Percentiles rank a stretch among this genome's conserved stretches.
Conservation (phyloP, 2,329 filamentous ascomycete genomes). For the Colletotrichum viniferum region DNA sequence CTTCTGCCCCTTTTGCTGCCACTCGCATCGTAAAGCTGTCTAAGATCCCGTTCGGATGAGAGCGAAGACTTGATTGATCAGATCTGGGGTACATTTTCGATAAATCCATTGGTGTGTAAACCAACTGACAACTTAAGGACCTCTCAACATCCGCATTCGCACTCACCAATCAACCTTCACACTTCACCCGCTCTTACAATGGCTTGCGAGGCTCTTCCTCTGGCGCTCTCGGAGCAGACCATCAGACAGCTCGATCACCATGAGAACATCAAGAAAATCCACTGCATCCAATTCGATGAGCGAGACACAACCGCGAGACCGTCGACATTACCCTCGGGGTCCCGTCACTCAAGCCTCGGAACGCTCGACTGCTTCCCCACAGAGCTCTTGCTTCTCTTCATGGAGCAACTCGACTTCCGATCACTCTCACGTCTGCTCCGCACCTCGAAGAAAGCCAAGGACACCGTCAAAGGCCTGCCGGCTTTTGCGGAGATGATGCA, state of each 20-base stretch:
- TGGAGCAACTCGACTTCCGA: constrained; percentile 31
- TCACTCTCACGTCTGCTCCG: constrained; percentile 32
- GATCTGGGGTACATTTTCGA: background rate
- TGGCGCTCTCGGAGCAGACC: background rate
- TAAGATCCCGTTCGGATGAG: background rate
- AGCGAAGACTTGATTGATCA: background rate
- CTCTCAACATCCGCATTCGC: background rate
- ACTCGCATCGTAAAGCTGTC: background rate
- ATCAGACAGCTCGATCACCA: background rate
- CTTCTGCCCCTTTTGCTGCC: background rate
- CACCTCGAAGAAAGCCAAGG: constrained; percentile 27
- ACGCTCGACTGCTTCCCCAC: constrained; percentile 29
- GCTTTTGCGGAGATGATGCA: constrained; percentile 47
- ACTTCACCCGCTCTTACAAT: background rate
- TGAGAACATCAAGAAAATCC: background rate
- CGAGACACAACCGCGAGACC: background rate
- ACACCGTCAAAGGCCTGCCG: constrained; percentile 30
- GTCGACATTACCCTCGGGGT: background rate
- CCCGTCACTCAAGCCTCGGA: constrained; percentile 27
- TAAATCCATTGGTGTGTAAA: background rate
- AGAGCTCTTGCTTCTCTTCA: constrained; percentile 27
- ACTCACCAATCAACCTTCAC: background rate
- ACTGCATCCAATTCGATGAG: background rate
- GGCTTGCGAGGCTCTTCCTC: background rate
- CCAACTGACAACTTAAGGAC: background rate